These are phyloP conservation scores for Esteya vermicola DNA, from an alignment of 2,329 filamentous ascomycete species.

Conservation along the genomic window DNA sequence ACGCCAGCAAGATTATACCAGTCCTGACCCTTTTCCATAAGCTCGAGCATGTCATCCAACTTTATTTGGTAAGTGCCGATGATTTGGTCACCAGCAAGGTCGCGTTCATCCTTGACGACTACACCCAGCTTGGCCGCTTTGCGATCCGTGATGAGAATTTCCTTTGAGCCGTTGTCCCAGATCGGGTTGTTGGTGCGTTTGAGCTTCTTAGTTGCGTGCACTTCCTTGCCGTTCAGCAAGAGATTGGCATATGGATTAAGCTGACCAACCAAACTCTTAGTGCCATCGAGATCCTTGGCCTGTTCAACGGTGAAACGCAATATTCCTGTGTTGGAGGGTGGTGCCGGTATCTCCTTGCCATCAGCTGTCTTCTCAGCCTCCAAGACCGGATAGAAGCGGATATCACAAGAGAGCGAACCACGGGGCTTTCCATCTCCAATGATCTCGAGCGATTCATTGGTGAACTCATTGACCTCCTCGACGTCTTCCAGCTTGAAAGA, in stretches of 20 bases:
- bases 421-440: slow-evolving; percentile 71
- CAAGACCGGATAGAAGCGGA: slow-evolving; percentile 92
- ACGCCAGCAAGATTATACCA: slow-evolving; percentile 84
- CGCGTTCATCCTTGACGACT: slow-evolving; percentile 90
- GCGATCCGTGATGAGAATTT: slow-evolving; percentile 87
- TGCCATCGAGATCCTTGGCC: slow-evolving; percentile 85
- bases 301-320: slow-evolving; percentile 87
- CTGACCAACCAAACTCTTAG: slow-evolving; percentile 79
- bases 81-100: slow-evolving; percentile 67
- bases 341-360: slow-evolving; percentile 65
- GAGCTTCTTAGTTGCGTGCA: slow-evolving; percentile 79
- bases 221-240: slow-evolving; percentile 80
- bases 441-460: slow-evolving; percentile 76
- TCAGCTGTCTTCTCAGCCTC: slow-evolving; percentile 57
- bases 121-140: slow-evolving; percentile 82
- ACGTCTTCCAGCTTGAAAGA: slow-evolving; percentile 76
- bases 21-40: slow-evolving; percentile 84
- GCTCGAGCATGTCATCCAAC: slow-evolving; percentile 80
- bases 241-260: slow-evolving; percentile 85
- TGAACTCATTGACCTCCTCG: slow-evolving; percentile 61
- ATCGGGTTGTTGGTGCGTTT: slow-evolving; percentile 97
- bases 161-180: slow-evolving; percentile 85
- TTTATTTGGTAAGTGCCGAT: slow-evolving; percentile 92
- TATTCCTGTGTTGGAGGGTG: slow-evolving; percentile 87
- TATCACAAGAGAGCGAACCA: slow-evolving; percentile 64